Percentiles rank a stretch among this genome's conserved stretches.
These are phyloP conservation scores for Scedosporium boydii DNA, from an alignment of 2,329 filamentous ascomycete species.

Conservation along the genomic window DNA sequence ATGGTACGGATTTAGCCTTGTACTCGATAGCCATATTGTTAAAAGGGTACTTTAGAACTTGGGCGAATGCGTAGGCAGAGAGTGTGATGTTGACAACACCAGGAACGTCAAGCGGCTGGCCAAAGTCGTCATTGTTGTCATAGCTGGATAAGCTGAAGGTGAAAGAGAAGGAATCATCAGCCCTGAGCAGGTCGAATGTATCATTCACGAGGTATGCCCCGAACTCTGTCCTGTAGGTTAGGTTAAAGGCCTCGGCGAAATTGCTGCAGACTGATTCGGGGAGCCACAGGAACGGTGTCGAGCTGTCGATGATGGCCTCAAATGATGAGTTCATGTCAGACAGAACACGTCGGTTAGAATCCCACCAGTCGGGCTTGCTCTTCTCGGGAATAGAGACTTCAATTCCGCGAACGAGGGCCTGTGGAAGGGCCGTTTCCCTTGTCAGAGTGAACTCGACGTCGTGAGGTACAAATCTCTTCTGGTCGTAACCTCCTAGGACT, in stretches of 20 bases:
- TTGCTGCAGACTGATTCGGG: conserved; percentile 49
- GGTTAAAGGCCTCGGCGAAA: conserved; percentile 54
- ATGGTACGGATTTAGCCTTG: conserved; percentile 38
- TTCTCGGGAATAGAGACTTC: conserved; percentile 26
- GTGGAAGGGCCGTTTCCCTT: conserved; percentile 43
- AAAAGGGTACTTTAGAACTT: conserved; percentile 40
- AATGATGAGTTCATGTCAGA: conserved; percentile 37
- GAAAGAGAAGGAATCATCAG: conserved; percentile 37
- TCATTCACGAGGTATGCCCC: conserved; percentile 55
- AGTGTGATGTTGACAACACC: conserved; percentile 49
- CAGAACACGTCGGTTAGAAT: conserved; percentile 24
- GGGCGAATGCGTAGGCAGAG: conserved; percentile 39
- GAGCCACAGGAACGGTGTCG: conserved; percentile 55
- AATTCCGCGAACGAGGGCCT: conserved; percentile 51
- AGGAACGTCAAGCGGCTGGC: conserved; percentile 34
- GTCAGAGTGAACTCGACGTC: conserved; percentile 49
- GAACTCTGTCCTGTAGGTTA: conserved; percentile 55
- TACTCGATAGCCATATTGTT: conserved; percentile 31
- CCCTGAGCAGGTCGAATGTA: conserved; percentile 37
- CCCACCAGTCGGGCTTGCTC: conserved; percentile 27
- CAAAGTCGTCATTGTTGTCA: conserved; percentile 43
- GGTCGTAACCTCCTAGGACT: conserved; percentile 60
- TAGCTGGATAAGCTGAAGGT: conserved; percentile 46
- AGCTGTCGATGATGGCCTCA: conserved; percentile 50
- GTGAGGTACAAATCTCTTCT: conserved; percentile 51